Conservation (phyloP, 163 green algal genomes). For the Chloromonas sp. region DNA sequence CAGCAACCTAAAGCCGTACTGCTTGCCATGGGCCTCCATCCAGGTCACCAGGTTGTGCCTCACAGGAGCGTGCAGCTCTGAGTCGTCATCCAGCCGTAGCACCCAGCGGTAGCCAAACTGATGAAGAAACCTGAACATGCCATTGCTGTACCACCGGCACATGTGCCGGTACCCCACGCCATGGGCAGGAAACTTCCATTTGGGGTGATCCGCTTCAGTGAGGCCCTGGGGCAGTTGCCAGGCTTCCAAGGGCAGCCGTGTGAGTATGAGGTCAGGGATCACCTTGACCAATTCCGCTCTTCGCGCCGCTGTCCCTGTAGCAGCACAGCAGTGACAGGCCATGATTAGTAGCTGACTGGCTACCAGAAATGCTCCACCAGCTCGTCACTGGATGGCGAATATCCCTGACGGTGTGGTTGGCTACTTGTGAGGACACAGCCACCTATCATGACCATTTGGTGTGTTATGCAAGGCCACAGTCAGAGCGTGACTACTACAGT, state of each 20-base stretch:
- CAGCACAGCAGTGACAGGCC: too few species aligned
- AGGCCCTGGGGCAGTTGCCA: constrained; percentile 2
- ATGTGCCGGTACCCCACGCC: constrained; percentile 13
- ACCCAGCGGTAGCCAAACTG: background rate
- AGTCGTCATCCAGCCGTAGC: constrained; percentile 15
- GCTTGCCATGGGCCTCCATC: constrained; percentile 8
- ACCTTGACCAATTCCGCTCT: background rate
- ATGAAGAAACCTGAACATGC: constrained; percentile 2
- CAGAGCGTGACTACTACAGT: too few species aligned
- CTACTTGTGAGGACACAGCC: too few species aligned
- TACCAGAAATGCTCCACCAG: too few species aligned
- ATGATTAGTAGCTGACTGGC: too few species aligned
- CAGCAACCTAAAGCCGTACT: constrained; percentile 10
- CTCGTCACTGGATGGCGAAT: too few species aligned
- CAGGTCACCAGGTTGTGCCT: constrained; percentile 1
- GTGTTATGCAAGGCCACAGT: too few species aligned
- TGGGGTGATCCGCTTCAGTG: background rate
- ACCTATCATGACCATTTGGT: too few species aligned
- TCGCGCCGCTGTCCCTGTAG: background rate
- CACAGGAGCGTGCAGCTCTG: background rate
- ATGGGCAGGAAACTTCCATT: constrained; percentile 2
- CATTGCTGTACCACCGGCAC: constrained; percentile 16
- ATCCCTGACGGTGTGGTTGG: too few species aligned
- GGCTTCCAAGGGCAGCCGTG: background rate
- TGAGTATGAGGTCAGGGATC: background rate